Base-by-base conservation (phyloP, 106 monocot species). In the Alisma plantagoaquatica region DNA sequence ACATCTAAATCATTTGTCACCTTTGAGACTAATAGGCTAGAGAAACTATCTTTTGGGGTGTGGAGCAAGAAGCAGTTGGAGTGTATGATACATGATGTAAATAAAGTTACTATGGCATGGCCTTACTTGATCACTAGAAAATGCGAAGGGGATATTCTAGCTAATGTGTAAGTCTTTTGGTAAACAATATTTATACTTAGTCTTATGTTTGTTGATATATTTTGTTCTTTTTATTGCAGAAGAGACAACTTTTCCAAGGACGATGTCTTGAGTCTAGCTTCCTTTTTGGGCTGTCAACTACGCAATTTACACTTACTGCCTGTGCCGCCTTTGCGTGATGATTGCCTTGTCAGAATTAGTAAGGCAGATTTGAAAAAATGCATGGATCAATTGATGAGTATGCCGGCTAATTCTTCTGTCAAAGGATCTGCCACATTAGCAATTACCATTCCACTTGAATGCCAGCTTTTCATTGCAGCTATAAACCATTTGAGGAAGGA, bases 131-230 rank as follows among this genome's bases (percentile, higher is more conserved):
- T 98, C 28, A 82, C 67, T 29, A 89, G 65, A 74, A 81, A 81
- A 78, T 98, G 96, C 73, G 75, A 65, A 79, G 96, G 96, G 27
- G 74, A 82, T 51, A 89, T 98, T 49, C 79, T 90, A 74, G 84
- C 89, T 50, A 55, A 85, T 69, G 12, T 98, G 96, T 98, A 78
- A 82, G 96, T 76, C 46, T 25, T 52, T 42, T 7, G 6, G 14
- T 38, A 38, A 6, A 6, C 35, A 14, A 7, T 7, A 38, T 14
- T 38, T 14, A 7, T 6, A 38, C 14, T 38, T 38, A 38, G 35
- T 38, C 9, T 14, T 14, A 38, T 38, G 14, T 14, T 7, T 38
- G 35, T 14, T 38, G 35, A 14, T 38, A 14, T 38, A 14, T 7
- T 7, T 38, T 38, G 9, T 38, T 14, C 14, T 38, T 38, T 7